These are phyloP conservation scores for Cyamopsis tetragonoloba DNA, from an alignment of 306 rosid genomes.

Conservation along the genomic window DNA sequence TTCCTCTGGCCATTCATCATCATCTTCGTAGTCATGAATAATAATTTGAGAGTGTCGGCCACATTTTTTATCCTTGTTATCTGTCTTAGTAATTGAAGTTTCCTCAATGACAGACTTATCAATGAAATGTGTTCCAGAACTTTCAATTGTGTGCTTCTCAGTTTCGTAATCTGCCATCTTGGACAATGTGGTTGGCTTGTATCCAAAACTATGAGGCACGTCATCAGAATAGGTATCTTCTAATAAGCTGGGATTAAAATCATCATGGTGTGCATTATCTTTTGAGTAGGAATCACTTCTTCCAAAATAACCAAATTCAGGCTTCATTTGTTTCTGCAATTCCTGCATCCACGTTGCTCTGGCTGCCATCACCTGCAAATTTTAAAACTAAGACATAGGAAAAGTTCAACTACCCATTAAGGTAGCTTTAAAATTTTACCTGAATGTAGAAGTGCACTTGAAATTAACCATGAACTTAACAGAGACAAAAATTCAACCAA, in stretches of 20 bases:
- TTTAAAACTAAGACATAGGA: slow-evolving; percentile 21
- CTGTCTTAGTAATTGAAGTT: slow-evolving; percentile 41
- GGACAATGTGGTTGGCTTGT: slow-evolving; percentile 36
- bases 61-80: slow-evolving; percentile 39
- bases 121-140: slow-evolving; percentile 41
- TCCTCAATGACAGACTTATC: slow-evolving; percentile 65
- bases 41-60: slow-evolving; percentile 46
- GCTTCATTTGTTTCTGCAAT: slow-evolving; percentile 63
- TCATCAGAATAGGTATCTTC: slow-evolving; percentile 47
- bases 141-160: slow-evolving; percentile 49
- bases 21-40: slow-evolving; percentile 48
- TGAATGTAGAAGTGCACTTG: neutral
- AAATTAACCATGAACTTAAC: neutral
- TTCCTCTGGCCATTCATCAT: slow-evolving; percentile 88
- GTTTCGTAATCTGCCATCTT: slow-evolving; percentile 40
- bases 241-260: slow-evolving; percentile 32
- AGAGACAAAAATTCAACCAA: neutral
- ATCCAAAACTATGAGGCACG: slow-evolving; percentile 34
- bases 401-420: slow-evolving; percentile 8
- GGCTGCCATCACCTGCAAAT: slow-evolving; percentile 72
- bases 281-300: slow-evolving; percentile 42
- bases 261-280: slow-evolving; percentile 43
- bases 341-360: slow-evolving; percentile 95
- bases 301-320: slow-evolving; percentile 47
- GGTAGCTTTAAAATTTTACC: neutral